A percentile compares a stretch with the other conserved stretches of the same genome.
Evolutionary conservation across 2,329 filamentous ascomycete genomes (phyloP).

Genomic region (Exophiala viscosa): DNA sequence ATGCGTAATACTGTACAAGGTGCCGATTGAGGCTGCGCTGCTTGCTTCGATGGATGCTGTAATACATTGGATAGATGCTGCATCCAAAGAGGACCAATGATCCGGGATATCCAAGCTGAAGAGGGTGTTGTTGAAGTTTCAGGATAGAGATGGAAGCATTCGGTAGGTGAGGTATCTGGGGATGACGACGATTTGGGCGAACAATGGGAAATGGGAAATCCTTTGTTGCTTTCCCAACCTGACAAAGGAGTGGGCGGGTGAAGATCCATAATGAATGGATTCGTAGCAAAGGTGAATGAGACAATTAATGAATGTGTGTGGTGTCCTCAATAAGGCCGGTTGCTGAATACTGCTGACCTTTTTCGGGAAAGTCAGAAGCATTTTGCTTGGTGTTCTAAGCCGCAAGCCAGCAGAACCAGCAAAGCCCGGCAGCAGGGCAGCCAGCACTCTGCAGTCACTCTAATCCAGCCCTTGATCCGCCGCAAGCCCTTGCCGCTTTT

Average conservation of each 20-base stretch:
- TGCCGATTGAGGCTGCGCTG: background rate
- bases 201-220: conserved; percentile 3
- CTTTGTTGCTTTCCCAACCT: conserved; percentile 10
- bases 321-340: background rate
- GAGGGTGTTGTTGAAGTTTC: conserved; percentile 3
- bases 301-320: conserved; percentile 2
- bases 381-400: conserved; percentile 8
- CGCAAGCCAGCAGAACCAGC: background rate
- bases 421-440: background rate
- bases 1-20: background rate
- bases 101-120: conserved; percentile 7
- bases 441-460: background rate
- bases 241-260: conserved; percentile 4
- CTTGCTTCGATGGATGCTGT: background rate
- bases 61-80: conserved; percentile 8
- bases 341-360: conserved; percentile 12
- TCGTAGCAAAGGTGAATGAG: conserved; percentile 2
- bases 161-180: conserved; percentile 6
- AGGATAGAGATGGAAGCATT: conserved; percentile 20
- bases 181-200: conserved; percentile 5
- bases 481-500: conserved; percentile 8
- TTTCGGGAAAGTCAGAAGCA: conserved; percentile 16
- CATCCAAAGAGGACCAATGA: conserved; percentile 8
- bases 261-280: conserved; percentile 1
- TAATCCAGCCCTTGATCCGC: background rate